Evolutionary conservation across 2,329 filamentous ascomycete species (phyloP).

Genomic region (Colletotrichum neosansevieriae): DNA sequence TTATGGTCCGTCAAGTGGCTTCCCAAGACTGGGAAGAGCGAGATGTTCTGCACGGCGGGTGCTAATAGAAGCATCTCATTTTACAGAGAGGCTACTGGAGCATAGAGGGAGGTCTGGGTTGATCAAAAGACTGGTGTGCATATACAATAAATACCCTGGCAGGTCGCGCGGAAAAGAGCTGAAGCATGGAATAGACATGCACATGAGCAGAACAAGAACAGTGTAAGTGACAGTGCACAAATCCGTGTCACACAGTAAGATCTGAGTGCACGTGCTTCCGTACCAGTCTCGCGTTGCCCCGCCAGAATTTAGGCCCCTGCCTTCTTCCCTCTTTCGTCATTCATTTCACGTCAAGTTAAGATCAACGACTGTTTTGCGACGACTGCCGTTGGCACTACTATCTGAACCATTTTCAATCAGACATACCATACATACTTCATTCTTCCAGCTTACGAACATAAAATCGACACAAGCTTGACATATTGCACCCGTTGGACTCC

Average conservation of each 20-base stretch:
- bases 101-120: conserved; percentile 1
- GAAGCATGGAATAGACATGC: conserved; percentile 7
- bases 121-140: neutral
- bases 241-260: neutral
- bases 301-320: conserved; percentile 53
- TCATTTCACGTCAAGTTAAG: conserved; percentile 1
- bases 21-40: conserved; percentile 76
- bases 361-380: conserved; percentile 13
- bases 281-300: conserved; percentile 66
- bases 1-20: conserved; percentile 90
- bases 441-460: neutral
- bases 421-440: neutral
- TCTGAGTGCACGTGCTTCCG: conserved; percentile 61
- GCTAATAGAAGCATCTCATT: conserved; percentile 82
- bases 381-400: conserved; percentile 23
- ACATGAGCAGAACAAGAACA: conserved; percentile 2
- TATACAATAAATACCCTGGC: conserved; percentile 24
- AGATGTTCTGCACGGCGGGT: conserved; percentile 83
- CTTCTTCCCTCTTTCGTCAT: conserved; percentile 41
- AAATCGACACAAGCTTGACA: neutral
- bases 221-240: neutral
- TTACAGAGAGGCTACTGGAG: conserved; percentile 85
- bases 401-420: conserved; percentile 6
- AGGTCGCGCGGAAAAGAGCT: neutral
- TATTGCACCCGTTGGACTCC: neutral